Conservation (phyloP, 352 stramenopile genomes). For the Globisporangium radiosum region DNA sequence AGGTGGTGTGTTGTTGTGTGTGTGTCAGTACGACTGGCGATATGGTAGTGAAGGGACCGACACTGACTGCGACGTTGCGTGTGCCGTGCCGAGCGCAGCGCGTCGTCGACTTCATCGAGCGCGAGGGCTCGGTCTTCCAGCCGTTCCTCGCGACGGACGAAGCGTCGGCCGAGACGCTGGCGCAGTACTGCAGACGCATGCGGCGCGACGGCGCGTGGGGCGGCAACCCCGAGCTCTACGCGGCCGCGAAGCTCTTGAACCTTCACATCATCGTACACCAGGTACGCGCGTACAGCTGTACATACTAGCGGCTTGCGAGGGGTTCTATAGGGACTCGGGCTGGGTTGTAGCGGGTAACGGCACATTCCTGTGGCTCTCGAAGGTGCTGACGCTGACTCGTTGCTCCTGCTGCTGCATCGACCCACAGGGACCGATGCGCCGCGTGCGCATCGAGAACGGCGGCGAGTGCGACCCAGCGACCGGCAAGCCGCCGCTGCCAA, state of each 20-base stretch:
- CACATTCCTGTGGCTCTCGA: too few species aligned
- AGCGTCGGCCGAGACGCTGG: constrained; percentile 5
- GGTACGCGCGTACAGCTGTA: not conserved
- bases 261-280: constrained; percentile 59
- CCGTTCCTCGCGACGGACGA: constrained; percentile 29
- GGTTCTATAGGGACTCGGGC: not conserved
- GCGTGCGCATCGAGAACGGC: constrained; percentile 36
- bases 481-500: constrained; percentile 11
- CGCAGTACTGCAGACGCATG: constrained; percentile 46
- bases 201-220: constrained; percentile 43
- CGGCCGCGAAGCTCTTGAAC: constrained; percentile 46
- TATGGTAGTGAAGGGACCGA: too few species aligned
- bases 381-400: too few species aligned
- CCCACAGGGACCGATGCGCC: constrained; percentile 21
- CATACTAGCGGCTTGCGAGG: too few species aligned
- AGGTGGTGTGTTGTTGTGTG: too few species aligned
- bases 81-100: constrained; percentile 4
- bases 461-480: constrained; percentile 13
- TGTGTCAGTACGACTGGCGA: too few species aligned
- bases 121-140: constrained; percentile 27
- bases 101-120: constrained; percentile 37
- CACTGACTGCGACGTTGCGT: too few species aligned
- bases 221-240: constrained; percentile 56
- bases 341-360: too few species aligned
- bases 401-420: too few species aligned